A percentile compares a stretch with the other conserved stretches of the same genome.
Conservation (phyloP, 208 protist species). For the Acanthamoeba royreba region DNA sequence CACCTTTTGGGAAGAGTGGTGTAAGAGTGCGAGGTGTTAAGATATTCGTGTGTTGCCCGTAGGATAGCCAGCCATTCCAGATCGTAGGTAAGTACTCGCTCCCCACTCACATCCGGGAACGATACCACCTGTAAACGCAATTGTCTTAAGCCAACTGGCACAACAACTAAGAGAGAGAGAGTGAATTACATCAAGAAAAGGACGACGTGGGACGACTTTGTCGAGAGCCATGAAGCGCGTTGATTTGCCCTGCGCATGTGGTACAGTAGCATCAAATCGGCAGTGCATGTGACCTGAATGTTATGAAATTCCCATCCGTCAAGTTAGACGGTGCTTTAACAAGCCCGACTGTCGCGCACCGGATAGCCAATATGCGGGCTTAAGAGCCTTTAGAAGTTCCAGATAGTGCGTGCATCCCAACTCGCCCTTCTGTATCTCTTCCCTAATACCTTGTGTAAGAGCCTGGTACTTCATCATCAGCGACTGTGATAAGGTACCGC, state of each 20-base stretch:
- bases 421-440: not conserved
- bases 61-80: conserved; percentile 77
- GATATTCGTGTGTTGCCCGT: not conserved
- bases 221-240: not conserved
- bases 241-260: not conserved
- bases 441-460: not conserved
- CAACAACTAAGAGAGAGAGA: too few relatives aligned
- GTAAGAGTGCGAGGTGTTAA: not conserved
- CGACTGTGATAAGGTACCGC: not conserved
- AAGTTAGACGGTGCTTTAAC: too few relatives aligned
- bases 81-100: conserved; percentile 69
- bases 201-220: not conserved
- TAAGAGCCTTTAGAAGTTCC: not conserved
- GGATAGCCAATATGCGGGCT: conserved; percentile 26
- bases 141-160: too few relatives aligned
- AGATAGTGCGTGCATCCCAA: not conserved
- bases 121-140: not conserved
- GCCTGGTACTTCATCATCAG: not conserved
- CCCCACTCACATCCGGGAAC: not conserved
- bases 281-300: conserved; percentile 43
- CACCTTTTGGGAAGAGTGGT: not conserved
- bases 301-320: too few relatives aligned
- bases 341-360: too few relatives aligned
- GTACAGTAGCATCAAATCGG: not conserved
- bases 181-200: not conserved